phyloP scores from a whole-genome alignment of 257 asterid species.

The Echites panduratus region DNA sequence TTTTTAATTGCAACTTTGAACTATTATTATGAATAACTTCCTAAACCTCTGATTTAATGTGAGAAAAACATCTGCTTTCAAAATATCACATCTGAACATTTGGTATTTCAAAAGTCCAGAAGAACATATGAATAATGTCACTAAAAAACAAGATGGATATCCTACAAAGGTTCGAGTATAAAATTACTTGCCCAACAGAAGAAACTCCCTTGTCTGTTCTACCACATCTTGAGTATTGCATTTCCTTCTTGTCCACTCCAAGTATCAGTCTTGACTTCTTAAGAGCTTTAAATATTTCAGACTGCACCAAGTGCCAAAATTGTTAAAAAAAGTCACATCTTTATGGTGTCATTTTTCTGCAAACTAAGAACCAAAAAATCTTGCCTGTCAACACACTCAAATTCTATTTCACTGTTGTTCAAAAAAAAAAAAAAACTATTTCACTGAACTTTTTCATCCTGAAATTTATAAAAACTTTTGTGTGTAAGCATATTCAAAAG shows the following conservation, averaged over 20 bases:
- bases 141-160: background rate
- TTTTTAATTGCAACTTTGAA: background rate
- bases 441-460: background rate
- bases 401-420: background rate
- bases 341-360: background rate
- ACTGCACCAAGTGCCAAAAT: slow-evolving; percentile 39
- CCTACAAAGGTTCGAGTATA: slow-evolving; percentile 1
- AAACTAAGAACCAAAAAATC: slow-evolving; percentile 1
- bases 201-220: slow-evolving; percentile 99
- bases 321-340: slow-evolving; percentile 1
- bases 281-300: slow-evolving; percentile 85
- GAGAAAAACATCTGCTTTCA: background rate
- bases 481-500: background rate
- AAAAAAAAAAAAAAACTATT: too few species aligned
- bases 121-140: background rate
- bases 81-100: background rate
- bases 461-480: background rate
- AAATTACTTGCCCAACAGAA: slow-evolving; percentile 90
- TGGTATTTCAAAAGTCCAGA: background rate
- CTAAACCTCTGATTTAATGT: background rate
- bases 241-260: slow-evolving; percentile 66
- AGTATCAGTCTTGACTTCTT: slow-evolving; percentile 66
- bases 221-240: slow-evolving; percentile 91
- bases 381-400: background rate
- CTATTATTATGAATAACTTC: background rate